Conservation (phyloP, 371 early-diverging fungal species). For the Rhizopus sp. region DNA sequence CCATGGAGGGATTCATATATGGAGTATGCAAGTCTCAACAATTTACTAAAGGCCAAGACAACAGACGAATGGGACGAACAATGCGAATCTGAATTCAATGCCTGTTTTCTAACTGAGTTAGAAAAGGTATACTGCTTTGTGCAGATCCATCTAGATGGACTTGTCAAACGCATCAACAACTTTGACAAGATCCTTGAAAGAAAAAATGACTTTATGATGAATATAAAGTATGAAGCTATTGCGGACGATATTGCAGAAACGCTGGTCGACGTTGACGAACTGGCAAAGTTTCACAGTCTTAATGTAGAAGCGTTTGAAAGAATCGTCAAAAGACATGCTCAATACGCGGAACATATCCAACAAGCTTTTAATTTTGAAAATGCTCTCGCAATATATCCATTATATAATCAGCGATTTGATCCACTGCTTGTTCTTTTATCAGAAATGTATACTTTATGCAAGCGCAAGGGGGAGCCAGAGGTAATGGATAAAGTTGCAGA, state of each 20-base stretch:
- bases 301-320: constrained; percentile 90
- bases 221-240: constrained; percentile 16
- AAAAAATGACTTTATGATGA: background rate
- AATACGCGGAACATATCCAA: constrained; percentile 58
- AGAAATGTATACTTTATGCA: constrained; percentile 24
- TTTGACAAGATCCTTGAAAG: constrained; percentile 60
- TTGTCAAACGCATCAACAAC: constrained; percentile 71
- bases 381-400: constrained; percentile 51
- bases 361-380: constrained; percentile 77
- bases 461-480: constrained; percentile 16
- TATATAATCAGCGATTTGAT: constrained; percentile 37
- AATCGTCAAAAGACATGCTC: constrained; percentile 90
- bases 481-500: background rate
- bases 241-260: constrained; percentile 33
- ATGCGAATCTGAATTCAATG: constrained; percentile 74
- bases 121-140: constrained; percentile 85
- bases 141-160: constrained; percentile 69
- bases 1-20: constrained; percentile 46
- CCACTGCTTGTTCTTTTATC: constrained; percentile 26
- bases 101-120: constrained; percentile 72
- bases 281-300: constrained; percentile 84
- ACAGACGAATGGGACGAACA: constrained; percentile 49
- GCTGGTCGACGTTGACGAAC: constrained; percentile 71
- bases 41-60: constrained; percentile 26
- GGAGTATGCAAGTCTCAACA: constrained; percentile 41